These are phyloP conservation scores for Hanseniaspora valbyensis DNA, from an alignment of 805 yeast genomes.

Conservation along the genomic window DNA sequence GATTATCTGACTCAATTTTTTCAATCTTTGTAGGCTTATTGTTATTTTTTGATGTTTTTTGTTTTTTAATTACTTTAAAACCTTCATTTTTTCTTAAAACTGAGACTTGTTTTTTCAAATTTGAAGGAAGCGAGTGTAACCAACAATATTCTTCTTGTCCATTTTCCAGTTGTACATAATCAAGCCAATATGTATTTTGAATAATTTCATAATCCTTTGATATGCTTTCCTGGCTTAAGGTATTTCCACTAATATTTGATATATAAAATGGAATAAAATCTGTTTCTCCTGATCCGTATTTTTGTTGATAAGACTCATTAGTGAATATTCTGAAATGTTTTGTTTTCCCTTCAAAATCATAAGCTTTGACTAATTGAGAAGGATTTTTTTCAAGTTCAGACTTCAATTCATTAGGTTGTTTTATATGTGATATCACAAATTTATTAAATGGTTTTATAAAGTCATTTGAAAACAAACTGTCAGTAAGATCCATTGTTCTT, in stretches of 20 bases:
- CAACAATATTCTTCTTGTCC: not conserved
- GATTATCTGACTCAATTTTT: no score
- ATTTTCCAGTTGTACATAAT: not conserved
- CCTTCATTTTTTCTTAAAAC: not conserved
- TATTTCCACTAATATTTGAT: slow-evolving; percentile 20
- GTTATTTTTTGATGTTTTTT: not conserved
- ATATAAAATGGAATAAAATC: slow-evolving; percentile 21
- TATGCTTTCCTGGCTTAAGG: not conserved
- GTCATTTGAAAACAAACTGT: slow-evolving; percentile 42
- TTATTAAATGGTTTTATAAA: slow-evolving; percentile 44
- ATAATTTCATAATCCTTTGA: not conserved
- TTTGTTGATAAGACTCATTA: slow-evolving; percentile 30
- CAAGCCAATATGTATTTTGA: not conserved
- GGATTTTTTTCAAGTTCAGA: slow-evolving; percentile 24
- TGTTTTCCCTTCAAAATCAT: slow-evolving; percentile 62
- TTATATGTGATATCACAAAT: slow-evolving; percentile 40
- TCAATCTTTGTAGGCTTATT: not conserved
- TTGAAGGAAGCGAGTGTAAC: not conserved
- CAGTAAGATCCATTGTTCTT: slow-evolving; percentile 45
- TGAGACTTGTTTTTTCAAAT: not conserved
- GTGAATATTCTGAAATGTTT: slow-evolving; percentile 60
- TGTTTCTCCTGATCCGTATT: slow-evolving; percentile 24
- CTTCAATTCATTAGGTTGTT: slow-evolving; percentile 29
- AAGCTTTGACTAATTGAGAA: slow-evolving; percentile 43
- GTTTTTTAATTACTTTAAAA: not conserved